A percentile compares a stretch with the other conserved stretches of the same genome.
phyloP scores from a whole-genome alignment of 768 basidiomycete genomes.

The Cubamyces lactineus region DNA sequence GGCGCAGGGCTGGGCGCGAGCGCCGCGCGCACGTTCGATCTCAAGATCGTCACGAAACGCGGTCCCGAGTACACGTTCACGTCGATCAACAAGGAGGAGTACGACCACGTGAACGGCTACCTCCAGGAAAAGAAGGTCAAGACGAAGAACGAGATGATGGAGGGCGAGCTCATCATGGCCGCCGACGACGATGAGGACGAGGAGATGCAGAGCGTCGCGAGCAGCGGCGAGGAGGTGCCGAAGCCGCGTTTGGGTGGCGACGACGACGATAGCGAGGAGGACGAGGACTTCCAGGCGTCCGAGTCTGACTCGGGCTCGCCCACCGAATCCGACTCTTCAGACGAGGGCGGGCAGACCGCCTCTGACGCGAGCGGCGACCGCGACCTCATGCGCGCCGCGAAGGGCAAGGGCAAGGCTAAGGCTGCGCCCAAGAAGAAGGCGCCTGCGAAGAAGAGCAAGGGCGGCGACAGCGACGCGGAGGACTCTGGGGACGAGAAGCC shows the following conservation, averaged over 20 bases:
- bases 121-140: conserved; percentile 89
- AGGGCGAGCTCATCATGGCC: conserved; percentile 76
- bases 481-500: conserved; percentile 46
- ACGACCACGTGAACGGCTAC: conserved; percentile 82
- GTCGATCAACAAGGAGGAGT: conserved; percentile 95
- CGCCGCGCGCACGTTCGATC: conserved; percentile 91
- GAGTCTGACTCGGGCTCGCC: conserved; percentile 90
- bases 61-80: conserved; percentile 90
- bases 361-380: conserved; percentile 85
- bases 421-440: conserved; percentile 42
- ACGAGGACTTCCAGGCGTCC: conserved; percentile 90
- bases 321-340: conserved; percentile 67
- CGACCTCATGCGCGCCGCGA: conserved; percentile 51
- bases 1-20: conserved; percentile 81
- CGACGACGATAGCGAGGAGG: conserved; percentile 81
- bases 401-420: conserved; percentile 39
- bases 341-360: conserved; percentile 74
- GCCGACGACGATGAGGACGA: conserved; percentile 76
- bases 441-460: conserved; percentile 31
- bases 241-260: conserved; percentile 54
- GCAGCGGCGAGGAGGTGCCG: conserved; percentile 65
- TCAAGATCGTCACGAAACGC: conserved; percentile 84
- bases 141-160: conserved; percentile 95
- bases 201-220: conserved; percentile 82
- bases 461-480: conserved; percentile 38